phyloP scores from a whole-genome alignment of 768 basidiomycete genomes.

The Boletus tomentosulus region DNA sequence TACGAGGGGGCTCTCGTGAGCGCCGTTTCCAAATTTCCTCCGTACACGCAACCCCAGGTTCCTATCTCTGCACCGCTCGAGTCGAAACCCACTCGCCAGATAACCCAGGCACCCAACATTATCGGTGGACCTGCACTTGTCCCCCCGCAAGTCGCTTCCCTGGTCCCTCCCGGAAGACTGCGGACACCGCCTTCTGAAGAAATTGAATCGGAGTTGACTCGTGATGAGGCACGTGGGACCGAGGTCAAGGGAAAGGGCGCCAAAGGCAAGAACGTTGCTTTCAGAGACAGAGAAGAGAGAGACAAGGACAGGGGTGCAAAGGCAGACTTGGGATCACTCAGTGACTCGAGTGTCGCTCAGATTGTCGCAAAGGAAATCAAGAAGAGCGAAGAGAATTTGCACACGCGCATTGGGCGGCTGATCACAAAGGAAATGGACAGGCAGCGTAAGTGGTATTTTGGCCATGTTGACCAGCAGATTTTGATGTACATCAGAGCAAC shows the following conservation, averaged over 20 bases:
- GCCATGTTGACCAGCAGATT: neutral
- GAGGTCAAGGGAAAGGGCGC: constrained; percentile 50
- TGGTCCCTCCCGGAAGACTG: constrained; percentile 40
- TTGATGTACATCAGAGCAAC: constrained; percentile 54
- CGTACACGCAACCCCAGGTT: constrained; percentile 34
- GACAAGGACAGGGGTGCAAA: constrained; percentile 33
- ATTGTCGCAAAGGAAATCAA: constrained; percentile 72
- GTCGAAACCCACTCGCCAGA: constrained; percentile 24
- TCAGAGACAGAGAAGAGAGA: constrained; percentile 54
- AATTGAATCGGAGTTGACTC: constrained; percentile 57
- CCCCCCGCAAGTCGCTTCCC: constrained; percentile 12
- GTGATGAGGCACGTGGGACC: constrained; percentile 51
- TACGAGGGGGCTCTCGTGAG: constrained; percentile 62
- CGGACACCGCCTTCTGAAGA: constrained; percentile 77
- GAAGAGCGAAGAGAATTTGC: constrained; percentile 78
- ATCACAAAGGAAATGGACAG: constrained; percentile 87
- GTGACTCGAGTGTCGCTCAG: constrained; percentile 53
- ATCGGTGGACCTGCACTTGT: constrained; percentile 20
- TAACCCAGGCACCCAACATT: constrained; percentile 26
- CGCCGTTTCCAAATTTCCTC: constrained; percentile 60
- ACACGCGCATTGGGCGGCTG: constrained; percentile 70
- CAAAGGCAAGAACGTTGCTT: constrained; percentile 57
- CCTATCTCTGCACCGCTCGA: constrained; percentile 20
- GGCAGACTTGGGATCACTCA: constrained; percentile 32
- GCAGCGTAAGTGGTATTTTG: constrained; percentile 57